Base-by-base conservation (phyloP, 805 yeast species). In the Saturnispora ahearnii region DNA sequence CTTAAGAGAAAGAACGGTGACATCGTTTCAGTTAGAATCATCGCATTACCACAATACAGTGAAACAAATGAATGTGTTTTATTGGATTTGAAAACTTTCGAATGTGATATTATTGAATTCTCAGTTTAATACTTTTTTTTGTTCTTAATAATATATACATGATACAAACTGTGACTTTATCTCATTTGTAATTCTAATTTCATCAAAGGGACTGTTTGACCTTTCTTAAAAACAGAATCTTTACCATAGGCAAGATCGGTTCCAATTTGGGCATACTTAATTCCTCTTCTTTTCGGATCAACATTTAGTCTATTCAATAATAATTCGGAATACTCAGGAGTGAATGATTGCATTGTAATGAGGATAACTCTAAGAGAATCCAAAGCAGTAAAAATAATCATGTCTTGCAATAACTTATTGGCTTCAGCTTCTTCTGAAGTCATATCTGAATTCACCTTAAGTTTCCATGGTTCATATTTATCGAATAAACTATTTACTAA, bases 391-490 rank as follows among this genome's bases (percentile, higher is more conserved):
- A 76, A 79, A 2, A 90, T 78, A 12, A 80, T 73, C 42, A 74
- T 66, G 62, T 81, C 84, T 55, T 74, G 81, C 22, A 55, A 54
- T 6, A 57, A 32, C 7, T 52, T 41, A 15, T 54, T 55, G 21
- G 38, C 3, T 3, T 53, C 43, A 5, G 42, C 38, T 24, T 29
- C 44, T 2, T 22, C 45, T 1, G 49, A 46, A 3, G 41, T 10
- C 29, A 57, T 60, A 4, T 62, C 62, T 5, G 51, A 51, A 13
- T 57, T 56, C 8, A 63, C 63, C 22, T 68, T 68, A 45, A 72
- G 66, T 8, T 68, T 64, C 98, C 98, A 91, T 0, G 97, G 97
- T 57, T 80, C 82, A 5, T 79, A 67, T 1, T 64, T 68, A 59
- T 87, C 95, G 54, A 89, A 73, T 31, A 84, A 74, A 18, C 69